Evolutionary conservation across 129 eudicot species (phyloP).

Genomic region (Centaurea solstitialis): DNA sequence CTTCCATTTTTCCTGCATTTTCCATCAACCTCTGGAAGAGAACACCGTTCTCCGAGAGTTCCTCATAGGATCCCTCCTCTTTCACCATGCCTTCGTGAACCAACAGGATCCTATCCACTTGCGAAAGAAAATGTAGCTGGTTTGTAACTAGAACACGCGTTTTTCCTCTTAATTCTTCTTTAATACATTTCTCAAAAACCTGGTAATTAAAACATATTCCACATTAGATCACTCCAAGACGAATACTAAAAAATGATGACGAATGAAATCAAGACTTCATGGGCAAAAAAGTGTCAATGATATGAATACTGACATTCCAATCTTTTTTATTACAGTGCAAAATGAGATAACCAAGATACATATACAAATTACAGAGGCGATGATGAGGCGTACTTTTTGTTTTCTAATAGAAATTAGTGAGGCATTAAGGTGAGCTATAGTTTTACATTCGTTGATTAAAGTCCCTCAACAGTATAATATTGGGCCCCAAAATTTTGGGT

Average conservation of each 20-base stretch:
- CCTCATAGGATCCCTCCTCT: slow-evolving; percentile 94
- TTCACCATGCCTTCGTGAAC: slow-evolving; percentile 85
- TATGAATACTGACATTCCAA: not conserved
- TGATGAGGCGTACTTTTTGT: too few species aligned
- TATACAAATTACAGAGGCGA: too few species aligned
- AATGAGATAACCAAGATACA: too few species aligned
- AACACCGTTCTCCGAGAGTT: slow-evolving; percentile 67
- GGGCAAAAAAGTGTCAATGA: not conserved
- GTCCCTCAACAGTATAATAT: too few species aligned
- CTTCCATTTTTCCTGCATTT: slow-evolving; percentile 98
- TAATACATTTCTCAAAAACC: slow-evolving; percentile 90
- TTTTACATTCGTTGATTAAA: too few species aligned
- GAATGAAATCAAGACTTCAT: not conserved
- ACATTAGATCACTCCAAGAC: not conserved
- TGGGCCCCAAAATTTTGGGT: too few species aligned
- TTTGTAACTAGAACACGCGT: slow-evolving; percentile 94
- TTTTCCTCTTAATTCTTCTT: slow-evolving; percentile 75
- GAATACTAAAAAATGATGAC: not conserved
- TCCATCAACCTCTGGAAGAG: slow-evolving; percentile 90
- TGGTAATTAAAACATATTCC: slow-evolving; percentile 25
- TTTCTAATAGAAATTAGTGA: too few species aligned
- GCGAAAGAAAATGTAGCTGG: slow-evolving; percentile 95
- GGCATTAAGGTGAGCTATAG: too few species aligned
- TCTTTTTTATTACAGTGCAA: too few species aligned
- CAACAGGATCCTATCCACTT: slow-evolving; percentile 83